phyloP scores from a whole-genome alignment of 108 stramenopile genomes.

The Nitzschia palea region DNA sequence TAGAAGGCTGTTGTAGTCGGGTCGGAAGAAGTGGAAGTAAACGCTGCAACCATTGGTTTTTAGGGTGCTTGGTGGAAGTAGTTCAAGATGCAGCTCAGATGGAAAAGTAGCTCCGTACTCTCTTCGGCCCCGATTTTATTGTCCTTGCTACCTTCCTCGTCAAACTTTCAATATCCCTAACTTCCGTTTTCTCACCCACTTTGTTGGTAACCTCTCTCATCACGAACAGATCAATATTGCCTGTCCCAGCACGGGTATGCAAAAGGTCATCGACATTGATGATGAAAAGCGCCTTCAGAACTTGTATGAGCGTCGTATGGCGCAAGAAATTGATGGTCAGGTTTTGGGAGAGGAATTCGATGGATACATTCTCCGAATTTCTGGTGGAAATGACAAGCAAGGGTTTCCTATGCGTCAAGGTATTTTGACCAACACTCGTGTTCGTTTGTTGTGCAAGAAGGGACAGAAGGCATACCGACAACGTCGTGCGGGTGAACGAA shows the following conservation, averaged over 20 bases:
- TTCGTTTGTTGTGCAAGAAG: slow-evolving; percentile 93
- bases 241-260: slow-evolving; percentile 93
- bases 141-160: no score
- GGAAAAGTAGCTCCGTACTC: no score
- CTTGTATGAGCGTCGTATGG: slow-evolving; percentile 98
- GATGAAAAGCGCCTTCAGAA: slow-evolving; percentile 98
- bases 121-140: background rate
- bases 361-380: slow-evolving; percentile 97
- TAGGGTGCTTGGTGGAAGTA: no score
- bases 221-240: slow-evolving; percentile 95
- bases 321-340: slow-evolving; percentile 96
- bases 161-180: background rate
- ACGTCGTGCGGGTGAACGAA: slow-evolving; percentile 97
- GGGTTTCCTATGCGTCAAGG: slow-evolving; percentile 99
- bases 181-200: background rate
- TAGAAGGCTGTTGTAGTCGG: no score
- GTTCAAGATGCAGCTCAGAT: no score
- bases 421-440: slow-evolving; percentile 96
- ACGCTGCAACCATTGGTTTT: background rate
- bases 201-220: background rate
- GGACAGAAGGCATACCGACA: slow-evolving; percentile 91
- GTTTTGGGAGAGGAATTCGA: slow-evolving; percentile 98
- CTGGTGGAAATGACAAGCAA: slow-evolving; percentile 99
- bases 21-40: no score
- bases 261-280: slow-evolving; percentile 99